These are phyloP conservation scores for Articulospora tetracladia DNA, from an alignment of 495 filamentous ascomycete species.

Conservation along the genomic window DNA sequence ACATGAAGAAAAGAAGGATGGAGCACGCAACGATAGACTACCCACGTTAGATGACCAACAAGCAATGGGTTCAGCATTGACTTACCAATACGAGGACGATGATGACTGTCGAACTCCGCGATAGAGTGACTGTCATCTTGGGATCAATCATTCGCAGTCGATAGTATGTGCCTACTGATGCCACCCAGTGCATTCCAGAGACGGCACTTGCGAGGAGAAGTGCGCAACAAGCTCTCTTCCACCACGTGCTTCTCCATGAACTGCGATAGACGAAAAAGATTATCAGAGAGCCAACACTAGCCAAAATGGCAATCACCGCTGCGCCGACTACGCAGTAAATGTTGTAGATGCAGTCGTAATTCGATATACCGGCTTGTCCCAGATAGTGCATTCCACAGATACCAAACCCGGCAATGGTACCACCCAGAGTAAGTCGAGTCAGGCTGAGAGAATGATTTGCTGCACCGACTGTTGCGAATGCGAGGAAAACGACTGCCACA, in stretches of 20 bases:
- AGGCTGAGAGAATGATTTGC: slow-evolving; percentile 51
- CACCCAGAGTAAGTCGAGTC: slow-evolving; percentile 56
- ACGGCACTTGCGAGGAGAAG: slow-evolving; percentile 67
- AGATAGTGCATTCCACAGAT: slow-evolving; percentile 91
- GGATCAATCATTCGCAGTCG: slow-evolving; percentile 7
- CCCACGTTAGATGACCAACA: slow-evolving; percentile 13
- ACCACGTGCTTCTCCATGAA: slow-evolving; percentile 77
- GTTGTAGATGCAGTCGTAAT: slow-evolving; percentile 63
- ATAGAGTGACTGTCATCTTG: slow-evolving; percentile 30
- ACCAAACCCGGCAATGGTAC: slow-evolving; percentile 63
- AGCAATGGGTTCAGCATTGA: not conserved
- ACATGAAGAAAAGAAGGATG: slow-evolving; percentile 44
- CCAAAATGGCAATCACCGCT: slow-evolving; percentile 64
- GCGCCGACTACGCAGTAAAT: slow-evolving; percentile 61
- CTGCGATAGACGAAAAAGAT: slow-evolving; percentile 75
- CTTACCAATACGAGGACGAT: slow-evolving; percentile 62
- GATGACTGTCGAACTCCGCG: slow-evolving; percentile 54
- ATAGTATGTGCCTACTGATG: slow-evolving; percentile 50
- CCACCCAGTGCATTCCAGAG: slow-evolving; percentile 88
- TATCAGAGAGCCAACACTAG: slow-evolving; percentile 60
- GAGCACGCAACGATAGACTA: slow-evolving; percentile 41
- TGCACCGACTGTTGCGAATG: slow-evolving; percentile 61
- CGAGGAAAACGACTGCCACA: slow-evolving; percentile 64
- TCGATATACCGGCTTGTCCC: slow-evolving; percentile 75
- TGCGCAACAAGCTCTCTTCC: slow-evolving; percentile 65